Conservation (phyloP, 495 filamentous ascomycete genomes). For the Xanthoparmelia taractica region DNA sequence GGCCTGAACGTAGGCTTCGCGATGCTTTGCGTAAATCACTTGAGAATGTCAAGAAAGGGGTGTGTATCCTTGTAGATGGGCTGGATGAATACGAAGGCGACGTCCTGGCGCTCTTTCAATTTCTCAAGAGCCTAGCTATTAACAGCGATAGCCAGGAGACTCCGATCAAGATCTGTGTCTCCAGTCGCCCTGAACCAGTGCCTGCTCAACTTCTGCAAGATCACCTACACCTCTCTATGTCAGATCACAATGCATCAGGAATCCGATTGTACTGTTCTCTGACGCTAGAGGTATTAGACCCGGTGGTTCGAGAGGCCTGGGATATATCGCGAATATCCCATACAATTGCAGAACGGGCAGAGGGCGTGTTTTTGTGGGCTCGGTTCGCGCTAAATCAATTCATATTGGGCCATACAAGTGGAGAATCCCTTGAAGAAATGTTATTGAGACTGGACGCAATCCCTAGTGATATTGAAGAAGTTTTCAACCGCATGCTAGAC, state of each 20-base stretch:
- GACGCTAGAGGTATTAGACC: background rate
- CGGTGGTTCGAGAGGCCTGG: background rate
- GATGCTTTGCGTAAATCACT: background rate
- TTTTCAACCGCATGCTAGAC: background rate
- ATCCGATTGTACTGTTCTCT: background rate
- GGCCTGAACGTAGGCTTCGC: conserved; percentile 3
- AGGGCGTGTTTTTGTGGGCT: conserved; percentile 25
- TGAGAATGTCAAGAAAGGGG: background rate
- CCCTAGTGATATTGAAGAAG: background rate
- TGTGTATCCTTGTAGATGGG: conserved; percentile 2
- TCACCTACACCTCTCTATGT: background rate
- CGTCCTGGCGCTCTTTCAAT: background rate
- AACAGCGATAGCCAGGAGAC: background rate
- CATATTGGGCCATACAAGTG: conserved; percentile 2
- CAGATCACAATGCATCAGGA: background rate
- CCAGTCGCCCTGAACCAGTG: conserved; percentile 6
- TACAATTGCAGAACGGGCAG: background rate
- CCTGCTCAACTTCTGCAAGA: conserved; percentile 1
- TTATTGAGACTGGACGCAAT: background rate
- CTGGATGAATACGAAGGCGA: background rate
- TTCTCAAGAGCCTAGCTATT: background rate
- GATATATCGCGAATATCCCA: background rate
- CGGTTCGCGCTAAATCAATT: conserved; percentile 18
- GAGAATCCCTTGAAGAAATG: background rate
- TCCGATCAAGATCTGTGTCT: background rate